phyloP scores from a whole-genome alignment of 768 basidiomycete genomes.

The Pisolithus albus region DNA sequence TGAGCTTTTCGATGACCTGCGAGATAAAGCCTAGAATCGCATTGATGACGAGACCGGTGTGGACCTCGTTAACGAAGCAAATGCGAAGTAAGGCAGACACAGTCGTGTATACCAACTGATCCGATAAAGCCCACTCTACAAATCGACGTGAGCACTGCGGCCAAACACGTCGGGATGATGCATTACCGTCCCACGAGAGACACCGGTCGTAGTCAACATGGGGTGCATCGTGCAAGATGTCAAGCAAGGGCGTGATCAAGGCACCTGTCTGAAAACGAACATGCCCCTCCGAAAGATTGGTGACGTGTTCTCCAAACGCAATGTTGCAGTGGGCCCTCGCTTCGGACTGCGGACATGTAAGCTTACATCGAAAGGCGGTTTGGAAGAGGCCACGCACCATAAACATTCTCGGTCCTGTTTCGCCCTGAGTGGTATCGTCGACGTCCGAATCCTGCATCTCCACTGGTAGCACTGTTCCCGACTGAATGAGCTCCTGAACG shows the following conservation, averaged over 20 bases:
- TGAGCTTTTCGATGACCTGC: slow-evolving; percentile 49
- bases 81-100: slow-evolving; percentile 69
- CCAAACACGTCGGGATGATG: not conserved
- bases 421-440: slow-evolving; percentile 17
- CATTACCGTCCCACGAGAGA: slow-evolving; percentile 72
- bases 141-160: not conserved
- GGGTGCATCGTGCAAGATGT: slow-evolving; percentile 66
- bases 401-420: slow-evolving; percentile 30
- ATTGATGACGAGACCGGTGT: slow-evolving; percentile 43
- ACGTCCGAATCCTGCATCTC: slow-evolving; percentile 8
- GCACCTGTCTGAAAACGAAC: slow-evolving; percentile 45
- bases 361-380: not conserved
- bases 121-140: slow-evolving; percentile 82
- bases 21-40: slow-evolving; percentile 58
- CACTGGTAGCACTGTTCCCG: slow-evolving; percentile 47
- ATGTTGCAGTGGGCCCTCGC: slow-evolving; percentile 74
- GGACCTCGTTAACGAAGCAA: slow-evolving; percentile 45
- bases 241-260: slow-evolving; percentile 54
- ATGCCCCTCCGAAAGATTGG: slow-evolving; percentile 52
- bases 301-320: slow-evolving; percentile 73
- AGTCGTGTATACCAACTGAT: slow-evolving; percentile 76
- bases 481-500: slow-evolving; percentile 52
- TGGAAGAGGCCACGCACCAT: slow-evolving; percentile 43
- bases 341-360: slow-evolving; percentile 42
- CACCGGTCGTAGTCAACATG: slow-evolving; percentile 71